Conservation (phyloP, 1,284 basidiomycete species). For the Pseudozyma tsukubaensis region DNA sequence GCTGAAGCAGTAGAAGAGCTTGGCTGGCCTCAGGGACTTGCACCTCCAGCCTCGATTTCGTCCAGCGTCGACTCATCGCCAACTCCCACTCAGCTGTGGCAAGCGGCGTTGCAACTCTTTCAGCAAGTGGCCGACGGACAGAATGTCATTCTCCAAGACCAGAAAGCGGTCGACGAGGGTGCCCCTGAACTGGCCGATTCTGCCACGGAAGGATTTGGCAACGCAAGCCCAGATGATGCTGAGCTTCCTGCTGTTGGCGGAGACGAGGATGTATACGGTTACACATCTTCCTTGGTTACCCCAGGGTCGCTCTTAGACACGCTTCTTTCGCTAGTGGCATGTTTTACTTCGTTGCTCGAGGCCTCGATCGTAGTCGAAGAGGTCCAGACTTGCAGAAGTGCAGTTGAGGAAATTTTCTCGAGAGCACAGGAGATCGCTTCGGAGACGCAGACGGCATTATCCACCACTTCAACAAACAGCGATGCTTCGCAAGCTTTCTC, state of each 20-base stretch:
- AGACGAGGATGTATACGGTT: constrained; percentile 34
- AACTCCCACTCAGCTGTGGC: constrained; percentile 21
- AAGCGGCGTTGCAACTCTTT: constrained; percentile 27
- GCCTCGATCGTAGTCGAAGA: constrained; percentile 15
- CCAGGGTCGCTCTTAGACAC: constrained; percentile 49
- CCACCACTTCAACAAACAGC: constrained; percentile 5
- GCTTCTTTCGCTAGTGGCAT: constrained; percentile 29
- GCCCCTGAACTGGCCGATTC: neutral
- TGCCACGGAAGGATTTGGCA: neutral
- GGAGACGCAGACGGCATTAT: neutral
- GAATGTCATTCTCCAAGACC: constrained; percentile 30
- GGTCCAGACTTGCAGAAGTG: constrained; percentile 9
- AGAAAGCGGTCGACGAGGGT: constrained; percentile 6
- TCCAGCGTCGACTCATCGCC: neutral
- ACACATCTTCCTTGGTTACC: constrained; percentile 54
- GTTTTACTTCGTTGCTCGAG: constrained; percentile 37
- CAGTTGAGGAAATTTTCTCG: constrained; percentile 9
- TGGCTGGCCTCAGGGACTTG: constrained; percentile 34
- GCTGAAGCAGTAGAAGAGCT: constrained; percentile 50
- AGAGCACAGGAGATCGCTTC: constrained; percentile 11
- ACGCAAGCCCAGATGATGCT: neutral
- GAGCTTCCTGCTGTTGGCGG: neutral
- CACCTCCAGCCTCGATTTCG: neutral
- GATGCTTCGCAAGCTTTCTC: constrained; percentile 11
- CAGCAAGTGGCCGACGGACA: constrained; percentile 34